phyloP scores from a whole-genome alignment of 176 grass and related monocot species.

The Eragrostis nindensis region DNA sequence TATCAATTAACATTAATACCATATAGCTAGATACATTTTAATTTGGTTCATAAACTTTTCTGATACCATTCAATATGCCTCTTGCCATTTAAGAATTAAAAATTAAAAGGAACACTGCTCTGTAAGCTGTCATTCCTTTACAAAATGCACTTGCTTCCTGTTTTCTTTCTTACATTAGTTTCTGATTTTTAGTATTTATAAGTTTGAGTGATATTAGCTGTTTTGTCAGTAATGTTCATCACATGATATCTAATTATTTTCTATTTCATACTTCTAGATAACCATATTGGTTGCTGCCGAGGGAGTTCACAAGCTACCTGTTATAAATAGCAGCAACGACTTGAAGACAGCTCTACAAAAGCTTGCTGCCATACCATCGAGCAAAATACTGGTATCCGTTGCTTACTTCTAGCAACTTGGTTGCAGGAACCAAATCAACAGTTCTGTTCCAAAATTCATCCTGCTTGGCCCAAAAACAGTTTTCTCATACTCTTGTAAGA shows the following conservation, averaged over 20 bases:
- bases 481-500: background rate
- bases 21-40: background rate
- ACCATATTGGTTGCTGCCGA: conserved; percentile 92
- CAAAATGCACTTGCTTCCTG: background rate
- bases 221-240: background rate
- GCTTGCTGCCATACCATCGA: conserved; percentile 81
- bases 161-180: background rate
- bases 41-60: background rate
- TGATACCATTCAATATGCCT: background rate
- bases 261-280: conserved; percentile 50
- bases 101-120: background rate
- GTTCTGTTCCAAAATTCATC: background rate
- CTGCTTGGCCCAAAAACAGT: background rate
- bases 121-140: too few species aligned
- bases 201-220: background rate
- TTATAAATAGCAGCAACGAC: conserved; percentile 84
- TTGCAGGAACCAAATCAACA: conserved; percentile 1
- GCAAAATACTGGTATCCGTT: conserved; percentile 78
- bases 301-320: conserved; percentile 80
- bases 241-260: conserved; percentile 15
- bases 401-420: conserved; percentile 1
- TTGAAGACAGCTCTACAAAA: conserved; percentile 84
- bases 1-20: background rate
- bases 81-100: background rate
- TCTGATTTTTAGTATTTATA: background rate